phyloP scores from a whole-genome alignment of 176 grass and related monocot genomes.

The Miscanthus lutarioriparius region DNA sequence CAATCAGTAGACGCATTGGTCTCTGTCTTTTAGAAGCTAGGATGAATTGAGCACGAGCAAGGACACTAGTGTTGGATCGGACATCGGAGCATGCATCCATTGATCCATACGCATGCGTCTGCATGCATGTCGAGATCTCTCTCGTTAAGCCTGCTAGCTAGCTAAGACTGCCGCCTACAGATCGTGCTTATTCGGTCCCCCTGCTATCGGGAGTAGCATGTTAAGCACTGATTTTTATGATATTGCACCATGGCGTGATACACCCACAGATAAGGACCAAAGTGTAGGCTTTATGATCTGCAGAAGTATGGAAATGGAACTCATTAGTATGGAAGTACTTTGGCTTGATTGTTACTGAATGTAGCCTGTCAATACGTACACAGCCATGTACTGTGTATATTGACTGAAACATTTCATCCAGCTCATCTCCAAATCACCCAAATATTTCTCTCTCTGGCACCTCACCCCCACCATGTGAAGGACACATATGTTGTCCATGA shows the following conservation, averaged over 20 bases:
- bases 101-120: slow-evolving; percentile 28
- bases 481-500: background rate
- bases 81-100: background rate
- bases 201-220: slow-evolving; percentile 54
- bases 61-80: slow-evolving; percentile 36
- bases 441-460: background rate
- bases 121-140: background rate
- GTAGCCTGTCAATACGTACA: background rate
- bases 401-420: slow-evolving; percentile 9
- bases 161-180: slow-evolving; percentile 31
- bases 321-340: slow-evolving; percentile 16
- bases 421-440: background rate
- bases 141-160: slow-evolving; percentile 35
- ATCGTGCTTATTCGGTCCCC: slow-evolving; percentile 51
- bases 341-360: slow-evolving; percentile 27
- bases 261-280: slow-evolving; percentile 37
- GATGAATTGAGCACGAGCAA: slow-evolving; percentile 31
- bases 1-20: slow-evolving; percentile 30
- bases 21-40: slow-evolving; percentile 40
- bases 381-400: background rate
- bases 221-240: slow-evolving; percentile 63
- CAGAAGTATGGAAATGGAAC: slow-evolving; percentile 34
- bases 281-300: slow-evolving; percentile 46
- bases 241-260: slow-evolving; percentile 41
- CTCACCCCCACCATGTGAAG: background rate